Evolutionary conservation across 371 early-diverging fungal species (phyloP).

Genomic region (Rhizopus delemar): DNA sequence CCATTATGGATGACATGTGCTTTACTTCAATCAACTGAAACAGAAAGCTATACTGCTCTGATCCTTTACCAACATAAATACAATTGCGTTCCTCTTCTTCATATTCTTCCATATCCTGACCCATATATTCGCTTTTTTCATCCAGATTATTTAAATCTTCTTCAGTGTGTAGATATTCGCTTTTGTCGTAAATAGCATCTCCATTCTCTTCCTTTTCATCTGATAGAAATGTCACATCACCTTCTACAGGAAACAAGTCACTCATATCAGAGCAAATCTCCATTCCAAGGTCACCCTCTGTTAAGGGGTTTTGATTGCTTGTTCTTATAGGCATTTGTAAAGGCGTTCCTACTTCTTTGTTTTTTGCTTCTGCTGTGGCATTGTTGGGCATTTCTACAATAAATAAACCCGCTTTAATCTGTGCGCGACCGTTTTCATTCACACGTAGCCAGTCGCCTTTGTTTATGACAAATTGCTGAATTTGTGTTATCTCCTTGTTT

Average conservation of each 20-base stretch:
- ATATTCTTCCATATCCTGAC: neutral
- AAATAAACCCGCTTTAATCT: slow-evolving; percentile 37
- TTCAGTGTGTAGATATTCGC: slow-evolving; percentile 5
- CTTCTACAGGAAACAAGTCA: slow-evolving; percentile 9
- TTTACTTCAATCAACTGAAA: slow-evolving; percentile 22
- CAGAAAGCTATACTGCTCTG: slow-evolving; percentile 16
- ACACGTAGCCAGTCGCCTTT: slow-evolving; percentile 40
- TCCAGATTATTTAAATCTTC: slow-evolving; percentile 6
- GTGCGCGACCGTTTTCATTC: slow-evolving; percentile 12
- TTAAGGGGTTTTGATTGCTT: neutral
- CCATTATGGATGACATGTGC: slow-evolving; percentile 10
- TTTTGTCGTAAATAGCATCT: neutral
- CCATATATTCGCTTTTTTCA: slow-evolving; percentile 3
- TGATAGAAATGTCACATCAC: slow-evolving; percentile 2
- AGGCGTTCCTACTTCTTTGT: slow-evolving; percentile 28
- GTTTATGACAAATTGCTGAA: slow-evolving; percentile 42
- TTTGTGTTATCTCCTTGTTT: slow-evolving; percentile 25
- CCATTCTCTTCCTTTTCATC: slow-evolving; percentile 10
- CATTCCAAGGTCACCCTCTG: slow-evolving; percentile 18
- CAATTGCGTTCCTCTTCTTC: slow-evolving; percentile 1
- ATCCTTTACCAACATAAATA: slow-evolving; percentile 13
- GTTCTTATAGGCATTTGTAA: slow-evolving; percentile 23
- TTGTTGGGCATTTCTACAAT: slow-evolving; percentile 34
- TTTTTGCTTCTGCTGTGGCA: slow-evolving; percentile 6
- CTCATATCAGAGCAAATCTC: slow-evolving; percentile 31